phyloP scores from a whole-genome alignment of 495 filamentous ascomycete species.

The Hypomontagnella monticulosa region DNA sequence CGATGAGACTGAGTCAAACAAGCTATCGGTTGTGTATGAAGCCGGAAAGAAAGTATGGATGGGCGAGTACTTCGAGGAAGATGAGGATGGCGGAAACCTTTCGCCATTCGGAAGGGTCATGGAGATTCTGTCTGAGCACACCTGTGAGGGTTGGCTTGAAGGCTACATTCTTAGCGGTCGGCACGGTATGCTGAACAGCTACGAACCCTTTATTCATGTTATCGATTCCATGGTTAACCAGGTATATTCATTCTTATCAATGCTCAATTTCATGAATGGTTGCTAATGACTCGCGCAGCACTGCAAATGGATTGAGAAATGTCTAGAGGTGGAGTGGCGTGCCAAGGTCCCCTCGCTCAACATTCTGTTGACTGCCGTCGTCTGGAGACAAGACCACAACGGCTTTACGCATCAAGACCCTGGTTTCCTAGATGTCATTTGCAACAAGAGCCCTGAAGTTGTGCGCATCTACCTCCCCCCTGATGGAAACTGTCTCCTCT shows the following conservation, averaged over 20 bases:
- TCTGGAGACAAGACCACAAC: conserved; percentile 83
- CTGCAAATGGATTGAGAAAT: conserved; percentile 84
- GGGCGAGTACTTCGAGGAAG: conserved; percentile 77
- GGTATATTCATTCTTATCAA: conserved; percentile 35
- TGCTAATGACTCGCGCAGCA: conserved; percentile 55
- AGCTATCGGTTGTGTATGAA: conserved; percentile 71
- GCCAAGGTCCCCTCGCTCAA: conserved; percentile 74
- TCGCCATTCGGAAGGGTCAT: conserved; percentile 72
- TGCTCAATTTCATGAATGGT: neutral
- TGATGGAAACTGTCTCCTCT: conserved; percentile 77
- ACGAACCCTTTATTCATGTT: conserved; percentile 81
- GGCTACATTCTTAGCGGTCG: conserved; percentile 76
- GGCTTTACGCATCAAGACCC: conserved; percentile 83
- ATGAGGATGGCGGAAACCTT: conserved; percentile 73
- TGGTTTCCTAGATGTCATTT: conserved; percentile 77
- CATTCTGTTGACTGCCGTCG: conserved; percentile 76
- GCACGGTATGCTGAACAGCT: conserved; percentile 78
- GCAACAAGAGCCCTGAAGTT: conserved; percentile 78
- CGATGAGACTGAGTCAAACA: conserved; percentile 81
- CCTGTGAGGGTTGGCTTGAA: conserved; percentile 79
- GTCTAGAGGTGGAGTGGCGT: conserved; percentile 75
- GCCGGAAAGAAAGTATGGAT: conserved; percentile 80
- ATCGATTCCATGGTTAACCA: conserved; percentile 83
- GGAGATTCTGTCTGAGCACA: conserved; percentile 82
- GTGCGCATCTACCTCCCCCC: conserved; percentile 81